Base-by-base conservation (phyloP, 768 basidiomycete species). In the Erythrobasidium yunnanense region DNA sequence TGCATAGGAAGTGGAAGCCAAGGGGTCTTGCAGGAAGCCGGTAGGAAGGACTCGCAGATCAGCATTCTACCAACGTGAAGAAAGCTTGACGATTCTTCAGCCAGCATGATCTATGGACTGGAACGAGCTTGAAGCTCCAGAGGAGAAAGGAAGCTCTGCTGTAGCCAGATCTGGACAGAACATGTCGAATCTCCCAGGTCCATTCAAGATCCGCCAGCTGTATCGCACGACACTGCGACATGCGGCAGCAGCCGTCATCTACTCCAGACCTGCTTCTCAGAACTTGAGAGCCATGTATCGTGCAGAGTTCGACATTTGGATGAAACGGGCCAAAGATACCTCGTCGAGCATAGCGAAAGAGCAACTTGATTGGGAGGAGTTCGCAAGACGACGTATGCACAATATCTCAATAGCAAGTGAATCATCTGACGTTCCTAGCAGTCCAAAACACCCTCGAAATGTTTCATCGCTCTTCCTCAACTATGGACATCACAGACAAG, bases 221-320 rank as follows among this genome's bases (percentile, higher is more conserved):
- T 66, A 66, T 49, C 55, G 66, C 22, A 20, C 33, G 6, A 23
- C 49, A 35, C 34, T 66, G 17, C 66, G 66, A 13, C 60, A 66
- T 32, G 53, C 54, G 4, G 56, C 34, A 7, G 33, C 66, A 8
- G 23, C 66, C 34, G 66, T 66, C 13, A 42, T 57, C 17, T 50
- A 66, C 34, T 27, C 45, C 33, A 38, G 32, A 45, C 55, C 55
- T 5, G 53, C 66, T 23, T 20, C 27, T 7, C 20, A 29, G 25
- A 66, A 57, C 32, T 49, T 66, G 13, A 35, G 32, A 18, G 17
- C 17, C 4, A 55, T 66, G 27, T 66, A 65, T 32, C 55, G 66
- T 17, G 57, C 66, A 15, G 56, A 57, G 42, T 66, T 66, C 32
- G 66, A 66, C 35, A 49, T 57, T 23, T 66, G 66, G 66, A 55